Percentiles rank a stretch among this genome's conserved stretches.
phyloP scores from a whole-genome alignment of 352 stramenopile genomes.

The Pythium apleroticum region DNA sequence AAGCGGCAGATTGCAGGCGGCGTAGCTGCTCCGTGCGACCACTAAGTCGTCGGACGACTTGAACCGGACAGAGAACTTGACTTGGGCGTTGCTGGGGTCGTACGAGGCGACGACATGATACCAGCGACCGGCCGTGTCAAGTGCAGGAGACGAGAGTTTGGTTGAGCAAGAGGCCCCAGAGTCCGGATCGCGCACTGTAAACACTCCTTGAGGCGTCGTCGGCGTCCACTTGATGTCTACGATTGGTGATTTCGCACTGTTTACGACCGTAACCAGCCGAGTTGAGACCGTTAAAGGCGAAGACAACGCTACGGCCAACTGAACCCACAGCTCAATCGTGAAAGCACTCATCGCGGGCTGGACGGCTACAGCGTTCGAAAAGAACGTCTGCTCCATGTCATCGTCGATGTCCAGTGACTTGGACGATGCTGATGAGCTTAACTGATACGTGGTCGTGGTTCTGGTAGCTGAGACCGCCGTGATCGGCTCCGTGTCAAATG shows the following conservation, averaged over 20 bases:
- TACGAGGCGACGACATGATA: conserved; percentile 60
- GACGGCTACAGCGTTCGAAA: conserved; percentile 44
- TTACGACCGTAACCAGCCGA: conserved; percentile 11
- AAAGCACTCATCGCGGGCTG: conserved; percentile 57
- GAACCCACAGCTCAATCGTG: conserved; percentile 64
- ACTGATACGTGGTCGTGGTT: conserved; percentile 5
- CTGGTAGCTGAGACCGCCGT: background rate
- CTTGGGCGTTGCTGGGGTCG: conserved; percentile 40
- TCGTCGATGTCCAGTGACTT: conserved; percentile 46
- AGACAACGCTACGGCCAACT: conserved; percentile 12
- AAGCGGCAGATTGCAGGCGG: conserved; percentile 42
- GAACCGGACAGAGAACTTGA: conserved; percentile 44
- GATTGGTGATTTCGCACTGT: background rate
- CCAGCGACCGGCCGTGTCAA: conserved; percentile 34
- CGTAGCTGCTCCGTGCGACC: conserved; percentile 13
- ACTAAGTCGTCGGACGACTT: conserved; percentile 1
- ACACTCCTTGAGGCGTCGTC: conserved; percentile 14
- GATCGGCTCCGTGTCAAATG: conserved; percentile 42
- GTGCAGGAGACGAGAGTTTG: background rate
- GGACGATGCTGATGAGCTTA: conserved; percentile 12
- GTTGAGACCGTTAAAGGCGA: background rate
- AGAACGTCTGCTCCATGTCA: conserved; percentile 48
- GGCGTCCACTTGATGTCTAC: conserved; percentile 20
- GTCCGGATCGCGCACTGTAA: conserved; percentile 18
- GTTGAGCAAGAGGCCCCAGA: conserved; percentile 8